Evolutionary conservation across 2,329 filamentous ascomycete genomes (phyloP).

Genomic region (Lachnellula hyalina): DNA sequence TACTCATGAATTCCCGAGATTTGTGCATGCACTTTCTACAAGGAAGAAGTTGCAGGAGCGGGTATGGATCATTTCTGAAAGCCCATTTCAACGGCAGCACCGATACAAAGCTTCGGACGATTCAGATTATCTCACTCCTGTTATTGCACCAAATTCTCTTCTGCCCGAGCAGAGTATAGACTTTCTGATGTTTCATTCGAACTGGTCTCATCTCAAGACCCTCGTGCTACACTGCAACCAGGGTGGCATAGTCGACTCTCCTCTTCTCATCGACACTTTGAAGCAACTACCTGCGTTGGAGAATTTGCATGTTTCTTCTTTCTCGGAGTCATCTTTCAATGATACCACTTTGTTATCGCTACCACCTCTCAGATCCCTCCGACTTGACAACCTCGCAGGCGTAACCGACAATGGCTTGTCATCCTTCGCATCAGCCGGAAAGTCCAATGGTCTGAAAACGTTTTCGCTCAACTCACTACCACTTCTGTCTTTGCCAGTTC

Average conservation of each 20-base stretch:
- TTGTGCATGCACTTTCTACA: slow-evolving; percentile 56
- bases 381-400: slow-evolving; percentile 50
- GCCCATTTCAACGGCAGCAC: slow-evolving; percentile 33
- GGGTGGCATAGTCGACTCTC: slow-evolving; percentile 48
- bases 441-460: slow-evolving; percentile 40
- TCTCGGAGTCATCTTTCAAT: slow-evolving; percentile 52
- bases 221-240: slow-evolving; percentile 55
- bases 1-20: slow-evolving; percentile 49
- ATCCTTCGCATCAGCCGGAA: slow-evolving; percentile 46
- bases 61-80: slow-evolving; percentile 47
- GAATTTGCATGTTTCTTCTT: slow-evolving; percentile 53
- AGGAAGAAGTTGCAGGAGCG: slow-evolving; percentile 51
- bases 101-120: slow-evolving; percentile 22
- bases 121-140: slow-evolving; percentile 15
- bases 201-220: slow-evolving; percentile 51
- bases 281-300: slow-evolving; percentile 48
- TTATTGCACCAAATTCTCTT: slow-evolving; percentile 34
- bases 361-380: slow-evolving; percentile 49
- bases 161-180: slow-evolving; percentile 37
- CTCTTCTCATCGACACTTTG: slow-evolving; percentile 47
- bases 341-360: slow-evolving; percentile 50
- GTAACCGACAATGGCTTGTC: slow-evolving; percentile 53
- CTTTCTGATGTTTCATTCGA: slow-evolving; percentile 47
- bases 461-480: slow-evolving; percentile 53
- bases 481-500: slow-evolving; percentile 49